Conservation (phyloP, 2,329 filamentous ascomycete genomes). For the Colletotrichum liriopes region DNA sequence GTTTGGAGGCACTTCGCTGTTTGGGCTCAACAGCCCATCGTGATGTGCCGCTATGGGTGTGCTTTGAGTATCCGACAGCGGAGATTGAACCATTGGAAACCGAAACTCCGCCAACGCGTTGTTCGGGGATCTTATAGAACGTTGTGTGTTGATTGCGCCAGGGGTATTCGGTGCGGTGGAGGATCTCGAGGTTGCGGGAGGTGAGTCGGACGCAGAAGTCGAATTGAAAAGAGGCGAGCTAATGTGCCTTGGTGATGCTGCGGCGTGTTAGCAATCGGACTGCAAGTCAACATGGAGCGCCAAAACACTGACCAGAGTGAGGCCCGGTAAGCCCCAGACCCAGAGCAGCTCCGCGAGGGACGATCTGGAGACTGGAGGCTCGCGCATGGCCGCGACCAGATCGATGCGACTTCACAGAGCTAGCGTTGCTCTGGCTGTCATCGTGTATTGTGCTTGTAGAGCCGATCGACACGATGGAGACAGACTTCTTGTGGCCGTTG, state of each 20-base stretch:
- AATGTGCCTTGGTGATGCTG: constrained; percentile 59
- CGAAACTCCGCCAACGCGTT: constrained; percentile 69
- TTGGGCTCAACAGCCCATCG: constrained; percentile 60
- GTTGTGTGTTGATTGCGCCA: constrained; percentile 52
- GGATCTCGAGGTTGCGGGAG: constrained; percentile 58
- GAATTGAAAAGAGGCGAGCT: constrained; percentile 69
- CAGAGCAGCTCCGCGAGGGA: constrained; percentile 59
- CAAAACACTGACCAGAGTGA: constrained; percentile 56
- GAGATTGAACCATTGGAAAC: constrained; percentile 67
- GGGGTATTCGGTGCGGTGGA: constrained; percentile 65
- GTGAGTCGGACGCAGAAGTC: constrained; percentile 68
- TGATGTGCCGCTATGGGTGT: constrained; percentile 51
- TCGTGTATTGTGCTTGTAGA: constrained; percentile 66
- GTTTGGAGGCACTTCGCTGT: constrained; percentile 39
- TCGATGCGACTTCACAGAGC: constrained; percentile 61
- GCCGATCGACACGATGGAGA: constrained; percentile 87
- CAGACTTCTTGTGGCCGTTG: constrained; percentile 81
- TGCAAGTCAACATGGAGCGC: background rate
- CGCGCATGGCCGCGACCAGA: constrained; percentile 78
- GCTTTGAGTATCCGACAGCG: constrained; percentile 53
- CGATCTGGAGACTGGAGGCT: constrained; percentile 86
- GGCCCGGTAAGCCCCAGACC: constrained; percentile 48
- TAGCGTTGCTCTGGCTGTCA: constrained; percentile 59
- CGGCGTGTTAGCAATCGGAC: constrained; percentile 12
- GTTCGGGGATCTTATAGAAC: constrained; percentile 59